Evolutionary conservation across 768 basidiomycete genomes (phyloP), one percentile per base, ranked within the genome.

Genomic region (Phlebiopsis gigantea): DNA sequence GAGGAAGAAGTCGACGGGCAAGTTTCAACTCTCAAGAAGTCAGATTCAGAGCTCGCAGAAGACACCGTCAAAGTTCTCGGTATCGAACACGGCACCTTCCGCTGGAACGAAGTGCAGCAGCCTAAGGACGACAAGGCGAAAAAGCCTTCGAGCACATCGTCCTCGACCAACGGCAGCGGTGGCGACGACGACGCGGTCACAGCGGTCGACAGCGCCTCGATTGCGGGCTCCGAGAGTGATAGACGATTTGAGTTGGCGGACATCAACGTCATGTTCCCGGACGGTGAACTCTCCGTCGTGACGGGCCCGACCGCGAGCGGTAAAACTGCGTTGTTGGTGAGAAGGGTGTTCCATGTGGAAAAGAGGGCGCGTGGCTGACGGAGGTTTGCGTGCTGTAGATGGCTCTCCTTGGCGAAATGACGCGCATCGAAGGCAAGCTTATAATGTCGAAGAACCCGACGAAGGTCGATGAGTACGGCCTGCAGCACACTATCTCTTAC

Each of bases 301-400:
- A 85, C 21, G 88, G 87, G 0, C 17, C 88, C 90, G 0, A 92
- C 90, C 5, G 91, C 89, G 4, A 83, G 83, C 42, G 91, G 91
- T 0, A 94, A 94, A 73, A 90, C 87, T 0, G 89, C 90, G 0
- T 69, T 92, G 1, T 75, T 93, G 53, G 85, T 85, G 61, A 34
- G 81, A 69, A 15, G 29, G 17, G 41, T 44, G 7, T 45, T n/a
- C 25, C 53, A 25, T 29, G 21, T 9, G 21, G 24, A n/a, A n/a
- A n/a, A 30, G 17, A 14, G 45, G 0, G 69, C 68, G 5, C 60
- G 70, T 2, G 60, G 68, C 5, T 67, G 66, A 34, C 41, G 28
- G n/a, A 45, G 41, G 46, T 4, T 22, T 9, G 34, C n/a, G n/a
- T n/a, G n/a, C n/a, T 31, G 24, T 55, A 86, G 84, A 80, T 87